These are phyloP conservation scores for Neoscytalidium dimidiatum DNA, from an alignment of 2,329 filamentous ascomycete genomes.

Conservation along the genomic window DNA sequence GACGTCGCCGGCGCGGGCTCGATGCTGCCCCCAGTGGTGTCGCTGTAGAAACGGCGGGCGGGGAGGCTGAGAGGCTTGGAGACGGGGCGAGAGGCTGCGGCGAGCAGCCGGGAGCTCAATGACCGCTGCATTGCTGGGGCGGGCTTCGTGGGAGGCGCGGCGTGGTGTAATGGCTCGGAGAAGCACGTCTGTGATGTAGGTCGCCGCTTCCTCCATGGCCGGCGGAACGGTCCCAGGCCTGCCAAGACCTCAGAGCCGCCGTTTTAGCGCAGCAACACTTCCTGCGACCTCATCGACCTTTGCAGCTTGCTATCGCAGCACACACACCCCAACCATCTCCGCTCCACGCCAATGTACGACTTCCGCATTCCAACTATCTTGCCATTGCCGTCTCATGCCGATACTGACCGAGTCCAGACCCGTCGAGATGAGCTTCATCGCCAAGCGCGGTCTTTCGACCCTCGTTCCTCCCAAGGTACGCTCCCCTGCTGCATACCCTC, in stretches of 20 bases:
- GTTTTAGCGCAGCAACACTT: constrained; percentile 15
- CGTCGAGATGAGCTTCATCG: constrained; percentile 86
- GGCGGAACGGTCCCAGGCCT: neutral
- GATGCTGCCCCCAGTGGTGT: constrained; percentile 23
- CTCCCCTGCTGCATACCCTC: constrained; percentile 21
- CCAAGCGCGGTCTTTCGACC: constrained; percentile 91
- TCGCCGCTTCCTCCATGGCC: constrained; percentile 1
- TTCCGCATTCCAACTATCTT: neutral
- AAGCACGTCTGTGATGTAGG: constrained; percentile 5
- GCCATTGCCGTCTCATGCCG: neutral
- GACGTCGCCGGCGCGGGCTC: constrained; percentile 33
- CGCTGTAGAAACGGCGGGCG: constrained; percentile 35
- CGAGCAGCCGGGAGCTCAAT: constrained; percentile 44
- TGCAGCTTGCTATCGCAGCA: constrained; percentile 14
- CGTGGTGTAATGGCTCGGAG: constrained; percentile 9
- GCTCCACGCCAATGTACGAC: constrained; percentile 19
- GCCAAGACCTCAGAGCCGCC: constrained; percentile 9
- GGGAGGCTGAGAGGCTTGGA: constrained; percentile 32
- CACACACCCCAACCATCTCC: constrained; percentile 19
- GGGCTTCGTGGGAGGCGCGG: neutral
- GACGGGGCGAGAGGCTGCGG: constrained; percentile 27
- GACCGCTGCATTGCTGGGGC: constrained; percentile 18
- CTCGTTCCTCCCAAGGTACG: constrained; percentile 98
- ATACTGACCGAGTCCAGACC: constrained; percentile 39
- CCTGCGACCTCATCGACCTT: constrained; percentile 19